Percentiles rank a stretch among this genome's conserved stretches.
These are phyloP conservation scores for Alternaria gaisen DNA, from an alignment of 2,329 filamentous ascomycete species.

Conservation along the genomic window DNA sequence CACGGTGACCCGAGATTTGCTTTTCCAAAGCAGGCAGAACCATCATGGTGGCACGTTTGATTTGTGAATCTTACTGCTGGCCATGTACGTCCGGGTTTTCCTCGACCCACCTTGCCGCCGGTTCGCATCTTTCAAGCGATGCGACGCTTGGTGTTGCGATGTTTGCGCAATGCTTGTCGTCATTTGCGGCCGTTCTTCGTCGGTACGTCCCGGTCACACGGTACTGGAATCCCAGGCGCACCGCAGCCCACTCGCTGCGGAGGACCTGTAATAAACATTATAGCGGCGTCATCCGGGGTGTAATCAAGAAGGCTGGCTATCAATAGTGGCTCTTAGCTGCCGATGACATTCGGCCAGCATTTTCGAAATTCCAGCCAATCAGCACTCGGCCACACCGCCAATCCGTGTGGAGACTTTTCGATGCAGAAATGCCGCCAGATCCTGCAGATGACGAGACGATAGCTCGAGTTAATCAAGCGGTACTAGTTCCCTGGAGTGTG, in stretches of 20 bases:
- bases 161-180: conserved; percentile 5
- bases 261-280: neutral
- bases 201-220: neutral
- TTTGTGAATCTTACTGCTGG: neutral
- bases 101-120: conserved; percentile 5
- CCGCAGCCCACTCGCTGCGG: neutral
- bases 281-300: conserved; percentile 21
- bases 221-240: neutral
- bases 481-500: conserved; percentile 5
- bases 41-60: conserved; percentile 12
- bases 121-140: neutral
- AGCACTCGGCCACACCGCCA: conserved; percentile 45
- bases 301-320: conserved; percentile 31
- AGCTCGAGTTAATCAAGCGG: conserved; percentile 13
- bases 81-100: conserved; percentile 5
- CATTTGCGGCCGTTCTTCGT: neutral
- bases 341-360: conserved; percentile 34
- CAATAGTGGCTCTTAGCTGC: conserved; percentile 21
- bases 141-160: conserved; percentile 3
- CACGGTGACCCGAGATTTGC: conserved; percentile 9
- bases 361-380: conserved; percentile 40
- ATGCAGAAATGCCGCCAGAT: conserved; percentile 42
- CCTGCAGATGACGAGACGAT: conserved; percentile 37
- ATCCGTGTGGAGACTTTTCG: conserved; percentile 33
- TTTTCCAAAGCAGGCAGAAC: neutral